phyloP scores from a whole-genome alignment of 257 asterid species.

The Anisodus acutangulus region DNA sequence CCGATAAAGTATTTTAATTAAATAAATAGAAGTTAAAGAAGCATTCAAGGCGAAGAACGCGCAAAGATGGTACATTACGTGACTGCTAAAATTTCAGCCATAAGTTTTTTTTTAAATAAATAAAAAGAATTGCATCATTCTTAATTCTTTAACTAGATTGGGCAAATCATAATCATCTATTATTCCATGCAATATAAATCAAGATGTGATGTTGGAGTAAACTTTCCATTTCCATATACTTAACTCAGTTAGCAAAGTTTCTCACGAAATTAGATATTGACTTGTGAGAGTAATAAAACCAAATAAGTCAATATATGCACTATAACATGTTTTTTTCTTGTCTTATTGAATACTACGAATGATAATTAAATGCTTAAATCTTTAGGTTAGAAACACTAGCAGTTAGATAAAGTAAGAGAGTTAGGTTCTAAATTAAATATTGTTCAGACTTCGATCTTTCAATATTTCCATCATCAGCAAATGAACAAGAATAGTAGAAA shows the following conservation, averaged over 20 bases:
- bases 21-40: neutral
- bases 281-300: neutral
- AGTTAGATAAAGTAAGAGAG: neutral
- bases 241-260: neutral
- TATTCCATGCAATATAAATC: neutral
- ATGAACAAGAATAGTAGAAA: too few species aligned
- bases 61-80: neutral
- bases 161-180: neutral
- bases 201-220: neutral
- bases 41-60: neutral
- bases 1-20: neutral
- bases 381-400: neutral
- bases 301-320: neutral
- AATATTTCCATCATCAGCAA: too few species aligned
- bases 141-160: neutral
- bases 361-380: neutral
- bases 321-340: neutral
- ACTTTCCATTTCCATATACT: neutral
- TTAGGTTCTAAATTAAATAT: neutral
- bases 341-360: too few species aligned
- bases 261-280: neutral
- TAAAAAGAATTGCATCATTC: neutral
- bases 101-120: too few species aligned
- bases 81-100: neutral
- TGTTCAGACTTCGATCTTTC: too few species aligned